Base-by-base conservation (phyloP, 2,329 filamentous ascomycete species). In the Cercospora canescens region DNA sequence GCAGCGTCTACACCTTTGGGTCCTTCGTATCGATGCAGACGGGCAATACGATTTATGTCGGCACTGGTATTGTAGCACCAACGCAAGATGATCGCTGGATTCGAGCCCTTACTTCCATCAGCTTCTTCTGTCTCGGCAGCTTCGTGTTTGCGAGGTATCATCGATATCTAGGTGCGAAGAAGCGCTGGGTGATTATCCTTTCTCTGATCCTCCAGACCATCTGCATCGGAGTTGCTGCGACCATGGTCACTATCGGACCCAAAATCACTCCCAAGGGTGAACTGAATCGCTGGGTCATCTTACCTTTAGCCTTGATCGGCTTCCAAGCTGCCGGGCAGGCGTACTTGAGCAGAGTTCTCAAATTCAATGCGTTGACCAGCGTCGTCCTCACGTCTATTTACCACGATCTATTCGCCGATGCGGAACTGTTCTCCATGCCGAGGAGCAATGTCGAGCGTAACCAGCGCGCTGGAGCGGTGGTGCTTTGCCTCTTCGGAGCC, bases 21-120 rank as follows among this genome's bases (percentile, higher is more conserved):
- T 89, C 89, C 2, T 94, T 94, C 72, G 91, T 93, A 45, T 91
- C 89, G 72, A 94, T 94, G 91, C 91, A 94, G 75, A 94, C 91
- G 34, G 77, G 89, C 65, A 94, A 94, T 78, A 93, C 91, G 5
- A 87, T 94, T 56, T 94, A 93, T 76, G 82, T 93, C 14, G 91
- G 91, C 8, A 84, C 94, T 2, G 91, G 91, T 2, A 81, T 93
- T n/a, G 84, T 87, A 1, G 76, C 74, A 3, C 80, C 80, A 12
- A 72, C 73, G 37, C 79, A 83, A 35, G 60, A 82, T 7, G 85
- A 84, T 18, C 84, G 89, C 58, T 92, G 89, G 88, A 84, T 90
- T 74, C 91, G 92, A 70, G 91, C 91, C 0, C 83, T 85, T n/a
- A 85, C 86, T 8, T 92, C 91, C 0, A 88, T 94, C 24, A 78